Base-by-base conservation (phyloP, 164 flowering plant genomes). In the Umbilicus rupestris region DNA sequence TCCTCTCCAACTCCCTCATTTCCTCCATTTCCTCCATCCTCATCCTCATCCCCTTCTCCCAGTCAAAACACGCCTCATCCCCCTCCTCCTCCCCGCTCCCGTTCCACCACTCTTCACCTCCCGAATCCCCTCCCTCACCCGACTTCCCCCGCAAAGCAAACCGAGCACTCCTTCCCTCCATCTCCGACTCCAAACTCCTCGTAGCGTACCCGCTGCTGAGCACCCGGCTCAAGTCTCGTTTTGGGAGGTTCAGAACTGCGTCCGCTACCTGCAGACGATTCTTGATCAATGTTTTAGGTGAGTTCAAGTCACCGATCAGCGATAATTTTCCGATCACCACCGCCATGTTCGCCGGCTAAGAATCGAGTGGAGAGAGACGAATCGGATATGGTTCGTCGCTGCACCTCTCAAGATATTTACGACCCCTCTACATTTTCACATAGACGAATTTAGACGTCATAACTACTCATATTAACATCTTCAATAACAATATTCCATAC, bases 21-120 rank as follows among this genome's bases (percentile, higher is more conserved):
- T 90, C 97, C 73, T 90, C 92, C 45, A 87, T 65, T 79, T 93
- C 97, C 77, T 86, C 87, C 67, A 86, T 62, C 68, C 94, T 84
- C 83, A 64, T 79, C 77, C 86, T 79, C 97, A 90, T 85, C 69
- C 77, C 78, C 76, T 71, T 74, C 81, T 86, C 92, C 96, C 96
- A 86, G 63, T 81, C 80, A 33, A 69, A 70, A 20, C 66, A 89
- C 44, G 71, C 78, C 28, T 75, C 88, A 20, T 69, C 78, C 37
- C 66, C 90, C 44, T 72, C 78, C 28, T 75, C 88, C 19, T 69
- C 78, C 37, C 55, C 72, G 22, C 60, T 52, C n/a, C 63, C 49
- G 7, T 82, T 87, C 28, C 75, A 72, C 5, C 81, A 91, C 22
- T 83, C 90, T 29, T 84, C 94, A 35, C 85, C 80, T 16, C 82